These are phyloP conservation scores for Vitis hybrid DNA, from an alignment of 177 flowering plant genomes.

Conservation along the genomic window DNA sequence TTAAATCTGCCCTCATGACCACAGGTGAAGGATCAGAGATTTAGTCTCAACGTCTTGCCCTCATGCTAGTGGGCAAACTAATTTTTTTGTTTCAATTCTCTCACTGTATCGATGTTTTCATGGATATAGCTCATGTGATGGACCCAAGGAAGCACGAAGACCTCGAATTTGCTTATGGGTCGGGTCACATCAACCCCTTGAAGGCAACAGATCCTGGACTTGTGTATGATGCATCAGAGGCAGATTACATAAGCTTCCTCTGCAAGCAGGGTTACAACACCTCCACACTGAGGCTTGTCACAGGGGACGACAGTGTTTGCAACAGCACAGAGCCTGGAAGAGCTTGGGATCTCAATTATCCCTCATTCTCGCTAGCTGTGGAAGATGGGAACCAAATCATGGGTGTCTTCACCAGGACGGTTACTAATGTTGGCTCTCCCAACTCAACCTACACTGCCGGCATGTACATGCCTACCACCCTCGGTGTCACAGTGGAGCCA, in stretches of 20 bases:
- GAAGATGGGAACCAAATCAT: conserved; percentile 13
- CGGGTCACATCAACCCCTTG: conserved; percentile 40
- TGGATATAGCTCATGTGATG: conserved; percentile 24
- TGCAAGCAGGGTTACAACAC: conserved; percentile 47
- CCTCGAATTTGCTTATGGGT: conserved; percentile 42
- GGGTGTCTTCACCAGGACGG: conserved; percentile 22
- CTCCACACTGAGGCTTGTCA: conserved; percentile 14
- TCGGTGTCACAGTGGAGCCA: conserved; percentile 8
- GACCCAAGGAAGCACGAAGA: conserved; percentile 28
- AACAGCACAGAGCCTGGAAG: conserved; percentile 11
- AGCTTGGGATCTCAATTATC: conserved; percentile 28
- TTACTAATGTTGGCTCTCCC: conserved; percentile 25
- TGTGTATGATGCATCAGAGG: conserved; percentile 30
- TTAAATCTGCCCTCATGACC: conserved; percentile 71
- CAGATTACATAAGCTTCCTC: conserved; percentile 42
- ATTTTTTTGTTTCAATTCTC: background rate
- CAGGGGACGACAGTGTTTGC: conserved; percentile 24
- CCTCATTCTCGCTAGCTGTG: conserved; percentile 23
- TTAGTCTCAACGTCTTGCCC: too few relatives aligned
- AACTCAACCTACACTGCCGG: conserved; percentile 16
- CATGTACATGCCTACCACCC: background rate
- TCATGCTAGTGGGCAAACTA: too few relatives aligned
- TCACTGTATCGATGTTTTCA: background rate
- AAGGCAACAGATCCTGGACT: conserved; percentile 38
- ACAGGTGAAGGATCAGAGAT: conserved; percentile 27